Evolutionary conservation across 768 basidiomycete genomes (phyloP).

Genomic region (Pleurotus salmoneostramineus): DNA sequence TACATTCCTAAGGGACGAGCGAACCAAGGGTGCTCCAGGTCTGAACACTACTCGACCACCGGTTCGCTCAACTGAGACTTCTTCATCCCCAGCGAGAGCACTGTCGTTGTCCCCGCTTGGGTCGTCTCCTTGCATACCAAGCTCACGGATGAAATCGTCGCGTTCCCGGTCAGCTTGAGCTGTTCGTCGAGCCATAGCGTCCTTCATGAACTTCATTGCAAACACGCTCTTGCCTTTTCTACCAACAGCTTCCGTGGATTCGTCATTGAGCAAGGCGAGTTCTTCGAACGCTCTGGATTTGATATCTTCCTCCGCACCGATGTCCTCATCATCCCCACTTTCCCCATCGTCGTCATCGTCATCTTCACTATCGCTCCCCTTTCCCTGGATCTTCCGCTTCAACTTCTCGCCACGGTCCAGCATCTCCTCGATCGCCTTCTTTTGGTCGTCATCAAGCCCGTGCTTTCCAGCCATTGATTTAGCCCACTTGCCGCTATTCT

Average conservation of each 20-base stretch:
- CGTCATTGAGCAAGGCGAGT: constrained; percentile 46
- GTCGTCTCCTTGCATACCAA: constrained; percentile 37
- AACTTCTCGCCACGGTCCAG: constrained; percentile 77
- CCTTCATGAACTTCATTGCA: constrained; percentile 98
- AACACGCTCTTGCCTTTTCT: constrained; percentile 71
- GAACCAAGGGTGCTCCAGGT: constrained; percentile 35
- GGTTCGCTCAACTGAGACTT: constrained; percentile 45
- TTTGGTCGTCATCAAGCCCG: constrained; percentile 51
- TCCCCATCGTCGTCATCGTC: constrained; percentile 39
- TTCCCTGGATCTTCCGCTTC: constrained; percentile 69
- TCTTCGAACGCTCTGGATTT: constrained; percentile 76
- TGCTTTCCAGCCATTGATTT: constrained; percentile 61
- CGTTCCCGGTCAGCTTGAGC: constrained; percentile 54
- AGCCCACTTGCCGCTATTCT: constrained; percentile 87
- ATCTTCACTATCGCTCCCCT: constrained; percentile 52
- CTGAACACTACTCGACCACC: constrained; percentile 66
- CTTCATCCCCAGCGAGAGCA: constrained; percentile 17
- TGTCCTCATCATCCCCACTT: constrained; percentile 23
- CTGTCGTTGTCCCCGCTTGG: constrained; percentile 26
- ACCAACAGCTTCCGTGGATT: constrained; percentile 16
- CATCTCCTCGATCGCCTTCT: constrained; percentile 80
- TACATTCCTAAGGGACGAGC: constrained; percentile 15
- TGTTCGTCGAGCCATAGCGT: constrained; percentile 72
- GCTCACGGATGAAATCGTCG: constrained; percentile 70
- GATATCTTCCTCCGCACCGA: constrained; percentile 48